A percentile compares a stretch with the other conserved stretches of the same genome.
Evolutionary conservation across 2,329 filamentous ascomycete species (phyloP).

Genomic region (Claviceps purpurea): DNA sequence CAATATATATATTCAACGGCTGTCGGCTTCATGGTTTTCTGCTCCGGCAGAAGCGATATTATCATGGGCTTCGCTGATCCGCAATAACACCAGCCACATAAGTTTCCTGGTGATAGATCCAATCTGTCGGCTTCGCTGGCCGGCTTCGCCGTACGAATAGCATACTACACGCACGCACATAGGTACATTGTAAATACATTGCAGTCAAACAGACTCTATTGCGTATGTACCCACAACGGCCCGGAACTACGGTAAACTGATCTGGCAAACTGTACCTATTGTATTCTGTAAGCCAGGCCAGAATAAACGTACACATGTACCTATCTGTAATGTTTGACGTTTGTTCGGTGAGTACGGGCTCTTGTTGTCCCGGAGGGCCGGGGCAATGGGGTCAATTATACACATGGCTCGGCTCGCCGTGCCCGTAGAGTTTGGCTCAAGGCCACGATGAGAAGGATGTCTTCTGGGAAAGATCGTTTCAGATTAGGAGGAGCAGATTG

Average conservation of each 20-base stretch:
- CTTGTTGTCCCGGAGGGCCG: neutral
- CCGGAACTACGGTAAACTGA: neutral
- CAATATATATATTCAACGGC: neutral
- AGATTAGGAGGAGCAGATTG: neutral
- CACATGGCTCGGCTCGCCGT: neutral
- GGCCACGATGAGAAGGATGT: neutral
- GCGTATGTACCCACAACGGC: neutral
- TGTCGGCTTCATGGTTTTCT: neutral
- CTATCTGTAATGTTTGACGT: neutral
- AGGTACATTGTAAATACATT: neutral
- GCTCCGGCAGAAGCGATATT: neutral
- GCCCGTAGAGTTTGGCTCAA: neutral
- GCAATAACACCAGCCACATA: neutral
- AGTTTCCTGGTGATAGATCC: neutral
- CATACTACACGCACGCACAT: neutral
- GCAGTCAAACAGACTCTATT: neutral
- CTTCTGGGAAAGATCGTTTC: neutral
- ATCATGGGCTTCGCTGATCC: neutral
- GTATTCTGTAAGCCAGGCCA: neutral
- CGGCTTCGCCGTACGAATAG: neutral
- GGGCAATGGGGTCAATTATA: neutral
- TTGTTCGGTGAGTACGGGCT: neutral
- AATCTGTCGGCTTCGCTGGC: neutral
- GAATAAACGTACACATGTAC: neutral
- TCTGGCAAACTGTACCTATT: too few species aligned